Conservation (phyloP, 345 rosid species). For the Eucalyptus erythrocorys region DNA sequence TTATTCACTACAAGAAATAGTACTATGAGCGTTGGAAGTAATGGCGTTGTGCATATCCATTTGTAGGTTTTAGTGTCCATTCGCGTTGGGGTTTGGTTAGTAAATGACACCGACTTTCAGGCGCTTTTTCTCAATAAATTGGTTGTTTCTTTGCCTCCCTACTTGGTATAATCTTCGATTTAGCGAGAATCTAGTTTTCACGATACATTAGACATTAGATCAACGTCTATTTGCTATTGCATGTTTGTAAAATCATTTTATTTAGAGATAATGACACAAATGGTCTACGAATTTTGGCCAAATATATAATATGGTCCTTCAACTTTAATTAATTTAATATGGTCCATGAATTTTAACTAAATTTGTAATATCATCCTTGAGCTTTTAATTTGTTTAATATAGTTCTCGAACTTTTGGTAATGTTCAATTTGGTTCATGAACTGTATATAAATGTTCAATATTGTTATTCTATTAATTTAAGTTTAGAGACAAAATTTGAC, state of each 20-base stretch:
- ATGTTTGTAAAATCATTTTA: not conserved
- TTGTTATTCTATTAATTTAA: too few species aligned
- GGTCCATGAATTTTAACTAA: too few species aligned
- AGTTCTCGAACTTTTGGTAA: not conserved
- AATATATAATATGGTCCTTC: too few species aligned
- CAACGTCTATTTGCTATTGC: not conserved
- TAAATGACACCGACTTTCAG: not conserved
- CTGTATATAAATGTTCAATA: too few species aligned
- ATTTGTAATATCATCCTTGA: too few species aligned
- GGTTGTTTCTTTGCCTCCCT: not conserved
- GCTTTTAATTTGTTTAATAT: too few species aligned
- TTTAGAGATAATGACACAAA: too few species aligned
- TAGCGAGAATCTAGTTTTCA: not conserved
- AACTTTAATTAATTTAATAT: too few species aligned
- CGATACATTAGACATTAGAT: not conserved
- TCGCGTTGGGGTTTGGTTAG: not conserved
- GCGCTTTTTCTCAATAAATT: not conserved
- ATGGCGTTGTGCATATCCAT: too few species aligned
- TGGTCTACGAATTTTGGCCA: too few species aligned
- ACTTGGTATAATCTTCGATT: not conserved
- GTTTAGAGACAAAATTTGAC: not conserved
- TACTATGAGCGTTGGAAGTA: not conserved
- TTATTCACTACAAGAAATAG: not conserved
- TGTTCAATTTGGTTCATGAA: too few species aligned
- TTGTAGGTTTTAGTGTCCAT: not conserved